Conservation (phyloP, 371 early-diverging fungal genomes). For the Apophysomyces variabilis region DNA sequence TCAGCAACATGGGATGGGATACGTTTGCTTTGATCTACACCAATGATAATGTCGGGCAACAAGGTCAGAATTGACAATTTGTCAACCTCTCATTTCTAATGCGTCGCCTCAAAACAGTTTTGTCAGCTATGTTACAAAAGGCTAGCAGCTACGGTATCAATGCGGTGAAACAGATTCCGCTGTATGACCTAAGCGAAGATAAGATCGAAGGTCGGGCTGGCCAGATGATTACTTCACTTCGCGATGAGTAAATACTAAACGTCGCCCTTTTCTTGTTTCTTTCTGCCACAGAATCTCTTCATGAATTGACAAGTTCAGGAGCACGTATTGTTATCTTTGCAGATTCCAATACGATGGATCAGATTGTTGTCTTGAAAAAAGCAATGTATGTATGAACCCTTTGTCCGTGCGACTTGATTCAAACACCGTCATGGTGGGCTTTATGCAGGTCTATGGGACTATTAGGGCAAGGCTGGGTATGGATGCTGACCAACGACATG, state of each 20-base stretch:
- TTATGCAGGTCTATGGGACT: conserved; percentile 36
- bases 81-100: not conserved
- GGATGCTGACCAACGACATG: conserved; percentile 46
- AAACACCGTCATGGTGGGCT: conserved; percentile 7
- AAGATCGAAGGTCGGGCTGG: conserved; percentile 27
- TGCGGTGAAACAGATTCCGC: conserved; percentile 32
- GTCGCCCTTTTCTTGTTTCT: not conserved
- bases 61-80: conserved; percentile 20
- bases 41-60: conserved; percentile 43
- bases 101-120: conserved; percentile 11
- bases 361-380: conserved; percentile 30
- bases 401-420: conserved; percentile 12
- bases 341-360: conserved; percentile 37
- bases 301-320: conserved; percentile 28
- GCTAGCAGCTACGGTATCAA: conserved; percentile 23
- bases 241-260: not conserved
- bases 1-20: conserved; percentile 40
- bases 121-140: conserved; percentile 24
- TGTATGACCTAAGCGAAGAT: conserved; percentile 30
- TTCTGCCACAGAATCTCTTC: conserved; percentile 27
- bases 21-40: conserved; percentile 44
- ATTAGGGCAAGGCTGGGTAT: conserved; percentile 44
- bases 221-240: not conserved
- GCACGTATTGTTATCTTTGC: conserved; percentile 41
- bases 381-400: conserved; percentile 30